Evolutionary conservation across 2,329 filamentous ascomycete genomes (phyloP).

Genomic region (Fonsecaea nubica): DNA sequence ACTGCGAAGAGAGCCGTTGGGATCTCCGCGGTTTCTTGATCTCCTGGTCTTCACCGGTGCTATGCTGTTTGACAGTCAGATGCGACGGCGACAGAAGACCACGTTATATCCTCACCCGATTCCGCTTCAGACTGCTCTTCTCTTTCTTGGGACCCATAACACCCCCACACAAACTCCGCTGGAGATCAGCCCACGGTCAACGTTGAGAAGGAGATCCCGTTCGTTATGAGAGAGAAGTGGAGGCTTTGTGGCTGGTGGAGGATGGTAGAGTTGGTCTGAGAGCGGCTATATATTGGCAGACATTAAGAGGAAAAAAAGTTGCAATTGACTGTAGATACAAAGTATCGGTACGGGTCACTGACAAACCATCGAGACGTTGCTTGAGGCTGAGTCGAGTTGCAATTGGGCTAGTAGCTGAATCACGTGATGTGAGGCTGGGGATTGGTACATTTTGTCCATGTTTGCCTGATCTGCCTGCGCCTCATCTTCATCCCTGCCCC

Average conservation of each 20-base stretch:
- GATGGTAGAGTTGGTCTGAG: not conserved
- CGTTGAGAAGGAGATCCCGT: not conserved
- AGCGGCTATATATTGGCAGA: not conserved
- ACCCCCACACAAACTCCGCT: not conserved
- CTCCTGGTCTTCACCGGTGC: slow-evolving; percentile 69
- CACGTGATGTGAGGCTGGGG: not conserved
- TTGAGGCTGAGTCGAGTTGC: not conserved
- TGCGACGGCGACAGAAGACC: slow-evolving; percentile 35
- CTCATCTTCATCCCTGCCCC: not conserved
- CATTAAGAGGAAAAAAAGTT: not conserved
- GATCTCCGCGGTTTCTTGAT: slow-evolving; percentile 85
- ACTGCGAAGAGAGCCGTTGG: slow-evolving; percentile 70
- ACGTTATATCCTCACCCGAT: slow-evolving; percentile 64
- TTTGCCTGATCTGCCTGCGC: slow-evolving; percentile 3
- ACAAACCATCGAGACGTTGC: not conserved
- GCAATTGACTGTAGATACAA: not conserved
- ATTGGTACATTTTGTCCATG: slow-evolving; percentile 1
- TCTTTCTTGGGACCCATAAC: slow-evolving; percentile 62
- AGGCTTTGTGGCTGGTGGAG: not conserved
- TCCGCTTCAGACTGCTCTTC: slow-evolving; percentile 85
- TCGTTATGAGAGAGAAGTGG: not conserved
- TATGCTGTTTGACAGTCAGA: slow-evolving; percentile 61
- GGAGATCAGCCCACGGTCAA: not conserved
- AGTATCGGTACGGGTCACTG: not conserved
- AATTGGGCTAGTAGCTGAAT: not conserved